Base-by-base conservation (phyloP, 495 filamentous ascomycete genomes). In the Trichodelitschia bisporula region DNA sequence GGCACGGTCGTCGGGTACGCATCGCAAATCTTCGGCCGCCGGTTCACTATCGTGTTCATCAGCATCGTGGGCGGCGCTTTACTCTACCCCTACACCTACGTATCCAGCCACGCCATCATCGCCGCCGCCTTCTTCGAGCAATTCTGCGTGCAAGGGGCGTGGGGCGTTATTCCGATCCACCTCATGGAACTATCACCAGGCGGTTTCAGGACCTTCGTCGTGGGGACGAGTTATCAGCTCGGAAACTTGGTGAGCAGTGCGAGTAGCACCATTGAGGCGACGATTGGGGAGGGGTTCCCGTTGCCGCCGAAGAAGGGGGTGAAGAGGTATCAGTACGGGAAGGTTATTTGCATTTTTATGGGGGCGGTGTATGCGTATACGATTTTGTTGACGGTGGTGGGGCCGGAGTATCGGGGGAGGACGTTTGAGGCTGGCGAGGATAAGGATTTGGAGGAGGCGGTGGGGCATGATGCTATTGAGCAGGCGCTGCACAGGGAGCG, bases 271-370 rank as follows among this genome's bases (percentile, higher is more conserved):
- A 90, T 90, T 43, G 77, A 90, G 42, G 64, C 74, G 1, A 80
- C 69, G 0, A 72, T 83, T 36, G 78, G 80, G 21, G 62, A 82
- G 50, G 59, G 66, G 3, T 91, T 86, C 50, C 77, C 77, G 0
- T 55, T 92, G 2, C 61, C 70, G 4, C 57, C 59, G 0, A 49
- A 48, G 13, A 54, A 55, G 3, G 38, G 30, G 0, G 47, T 46
- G 0, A 38, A 47, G 20, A 54, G 78, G 17, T 91, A 83, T 45
- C 53, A 79, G 29, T 92, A 91, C 31, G 82, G 83, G 9, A 74
- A 74, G 37, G 82, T 92, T 3, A 83, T 92, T 39, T 79, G 75
- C 35, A 86, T 92, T 41, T 83, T 90, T 47, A 78, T 90, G 76
- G 83, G 65, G 2, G 83, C 77, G 40, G 83, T 90, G n/a, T 90